Conservation (phyloP, 179 eudicot species). For the Beta macrorhiza region DNA sequence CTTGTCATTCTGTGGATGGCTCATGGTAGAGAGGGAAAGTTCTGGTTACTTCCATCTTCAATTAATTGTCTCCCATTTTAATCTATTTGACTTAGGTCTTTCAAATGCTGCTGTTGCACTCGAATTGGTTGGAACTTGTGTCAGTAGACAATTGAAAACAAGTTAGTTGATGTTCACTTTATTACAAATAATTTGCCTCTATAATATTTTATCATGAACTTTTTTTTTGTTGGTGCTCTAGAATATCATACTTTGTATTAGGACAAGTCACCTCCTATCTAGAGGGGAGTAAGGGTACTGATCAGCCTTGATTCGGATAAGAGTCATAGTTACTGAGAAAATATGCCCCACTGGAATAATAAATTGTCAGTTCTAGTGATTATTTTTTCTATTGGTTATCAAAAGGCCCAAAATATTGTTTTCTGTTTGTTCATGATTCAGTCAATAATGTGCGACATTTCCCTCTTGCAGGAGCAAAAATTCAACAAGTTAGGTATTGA, state of each 20-base stretch:
- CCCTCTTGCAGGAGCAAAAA: constrained; percentile 62
- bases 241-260: no score
- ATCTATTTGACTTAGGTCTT: neutral
- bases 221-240: neutral
- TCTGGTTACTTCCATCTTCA: neutral
- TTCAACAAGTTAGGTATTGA: constrained; percentile 63
- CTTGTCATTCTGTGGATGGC: neutral
- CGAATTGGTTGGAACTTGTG: neutral
- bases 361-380: neutral
- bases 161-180: neutral
- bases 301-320: no score
- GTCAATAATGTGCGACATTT: neutral
- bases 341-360: no score
- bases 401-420: neutral
- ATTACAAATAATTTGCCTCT: neutral
- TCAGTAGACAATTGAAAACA: neutral
- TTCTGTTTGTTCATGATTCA: neutral
- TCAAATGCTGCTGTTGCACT: neutral
- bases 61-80: neutral
- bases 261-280: no score
- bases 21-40: no score
- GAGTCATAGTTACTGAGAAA: no score
- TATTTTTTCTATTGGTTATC: neutral
- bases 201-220: neutral
- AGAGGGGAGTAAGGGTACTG: no score